Conservation (phyloP, 2,329 filamentous ascomycete genomes). For the Exophiala oligosperma region DNA sequence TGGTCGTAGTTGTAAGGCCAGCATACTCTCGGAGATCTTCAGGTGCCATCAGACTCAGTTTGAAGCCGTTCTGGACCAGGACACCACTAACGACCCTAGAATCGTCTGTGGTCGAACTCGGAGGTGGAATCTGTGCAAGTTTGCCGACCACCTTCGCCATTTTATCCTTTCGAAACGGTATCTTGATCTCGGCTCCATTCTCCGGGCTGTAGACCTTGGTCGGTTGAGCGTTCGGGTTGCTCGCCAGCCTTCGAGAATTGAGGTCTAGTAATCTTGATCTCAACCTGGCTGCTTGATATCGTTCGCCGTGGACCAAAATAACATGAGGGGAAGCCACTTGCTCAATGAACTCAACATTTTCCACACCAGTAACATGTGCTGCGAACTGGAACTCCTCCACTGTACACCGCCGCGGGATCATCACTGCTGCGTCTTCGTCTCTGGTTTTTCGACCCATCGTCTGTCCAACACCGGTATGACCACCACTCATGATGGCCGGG, state of each 20-base stretch:
- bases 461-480: conserved; percentile 53
- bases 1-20: conserved; percentile 92
- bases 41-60: conserved; percentile 93
- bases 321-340: conserved; percentile 90
- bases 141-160: conserved; percentile 94
- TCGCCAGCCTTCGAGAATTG: conserved; percentile 57
- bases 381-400: conserved; percentile 95
- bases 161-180: conserved; percentile 95
- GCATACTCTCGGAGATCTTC: conserved; percentile 96
- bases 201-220: conserved; percentile 91
- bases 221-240: conserved; percentile 67
- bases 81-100: conserved; percentile 77
- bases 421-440: conserved; percentile 72
- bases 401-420: conserved; percentile 89
- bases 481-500: conserved; percentile 84
- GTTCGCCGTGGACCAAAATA: conserved; percentile 94
- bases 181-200: conserved; percentile 92
- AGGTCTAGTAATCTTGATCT: conserved; percentile 94
- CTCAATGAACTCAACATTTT: conserved; percentile 96
- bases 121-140: conserved; percentile 77
- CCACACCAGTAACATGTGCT: conserved; percentile 91
- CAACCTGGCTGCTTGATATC: conserved; percentile 96
- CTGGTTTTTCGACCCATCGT: conserved; percentile 62
- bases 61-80: conserved; percentile 95
- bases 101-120: conserved; percentile 49